Evolutionary conservation across 495 filamentous ascomycete species (phyloP).

Genomic region (Massariosphaeria phaeospora): DNA sequence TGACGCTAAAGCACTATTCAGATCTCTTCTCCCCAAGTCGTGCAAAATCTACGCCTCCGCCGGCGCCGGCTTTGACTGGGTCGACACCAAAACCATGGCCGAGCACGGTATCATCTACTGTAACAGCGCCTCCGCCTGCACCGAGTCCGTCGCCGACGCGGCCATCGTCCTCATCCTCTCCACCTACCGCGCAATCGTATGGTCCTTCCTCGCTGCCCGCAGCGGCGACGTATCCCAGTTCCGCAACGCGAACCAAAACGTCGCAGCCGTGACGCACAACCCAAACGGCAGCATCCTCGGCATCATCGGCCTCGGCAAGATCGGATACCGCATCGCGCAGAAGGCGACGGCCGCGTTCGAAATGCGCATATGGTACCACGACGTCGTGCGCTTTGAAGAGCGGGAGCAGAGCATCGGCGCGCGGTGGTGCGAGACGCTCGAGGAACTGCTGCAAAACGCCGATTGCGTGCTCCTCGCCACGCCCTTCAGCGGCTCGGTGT

Average conservation of each 20-base stretch:
- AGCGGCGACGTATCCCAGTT: constrained; percentile 44
- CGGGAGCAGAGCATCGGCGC: constrained; percentile 38
- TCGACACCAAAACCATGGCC: constrained; percentile 62
- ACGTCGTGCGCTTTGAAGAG: constrained; percentile 42
- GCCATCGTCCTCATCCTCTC: constrained; percentile 60
- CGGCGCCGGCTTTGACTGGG: constrained; percentile 75
- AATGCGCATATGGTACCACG: constrained; percentile 66
- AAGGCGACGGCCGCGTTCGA: constrained; percentile 57
- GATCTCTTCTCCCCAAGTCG: constrained; percentile 54
- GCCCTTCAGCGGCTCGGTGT: constrained; percentile 54
- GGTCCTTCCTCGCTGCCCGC: constrained; percentile 54
- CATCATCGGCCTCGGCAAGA: constrained; percentile 63
- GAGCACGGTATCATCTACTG: constrained; percentile 66
- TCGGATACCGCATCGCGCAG: constrained; percentile 61
- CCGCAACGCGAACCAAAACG: constrained; percentile 52
- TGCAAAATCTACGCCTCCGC: constrained; percentile 68
- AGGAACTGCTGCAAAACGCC: constrained; percentile 48
- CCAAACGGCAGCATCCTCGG: constrained; percentile 53
- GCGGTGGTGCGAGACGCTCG: constrained; percentile 49
- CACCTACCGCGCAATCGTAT: constrained; percentile 60
- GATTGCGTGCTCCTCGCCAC: constrained; percentile 68
- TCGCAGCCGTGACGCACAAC: constrained; percentile 55
- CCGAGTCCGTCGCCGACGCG: constrained; percentile 64
- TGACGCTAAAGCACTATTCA: constrained; percentile 10
- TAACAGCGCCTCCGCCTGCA: constrained; percentile 63